Base-by-base conservation (phyloP, 495 filamentous ascomycete genomes). In the Polyplosphaeria fusca region DNA sequence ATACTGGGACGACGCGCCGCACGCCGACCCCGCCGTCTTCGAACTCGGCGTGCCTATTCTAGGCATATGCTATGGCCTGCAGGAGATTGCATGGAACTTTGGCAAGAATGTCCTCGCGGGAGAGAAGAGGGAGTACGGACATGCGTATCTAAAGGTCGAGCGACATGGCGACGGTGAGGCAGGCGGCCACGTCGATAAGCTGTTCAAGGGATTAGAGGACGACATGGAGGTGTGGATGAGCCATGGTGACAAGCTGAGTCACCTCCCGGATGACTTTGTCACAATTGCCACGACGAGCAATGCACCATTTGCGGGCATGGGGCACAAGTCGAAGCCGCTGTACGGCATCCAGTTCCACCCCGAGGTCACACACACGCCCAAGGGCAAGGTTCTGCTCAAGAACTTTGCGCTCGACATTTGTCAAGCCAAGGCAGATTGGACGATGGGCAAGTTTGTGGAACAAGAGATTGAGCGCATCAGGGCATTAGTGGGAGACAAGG, bases 341-440 rank as follows among this genome's bases (percentile, higher is more conserved):
- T 88, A 82, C 61, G 88, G 86, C 32, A 81, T 95, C 20, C 90
- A 95, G 70, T 90, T 94, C 67, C 90, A 96, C 67, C 89, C 89
- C 1, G 90, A 95, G 69, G 85, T 92, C 52, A 84, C 85, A 11
- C 85, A 89, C 67, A 85, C 85, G 0, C 77, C 77, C 0, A 69
- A 75, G 46, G 88, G 90, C 9, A 84, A 63, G 4, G 67, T 80
- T 13, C 67, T 95, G 12, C 73, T 95, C 2, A 71, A 79, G 60
- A 95, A 95, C 74, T 95, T 95, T 63, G 84, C 86, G 18, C 79
- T 92, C 48, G 76, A 77, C 26, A 90, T 96, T 56, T 96, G 91
- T 71, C 74, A 78, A 28, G 87, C 84, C 30, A 66, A 77, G 35
- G 81, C 83, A 60, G 79, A 88, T 65, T 95, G 91, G 91, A 83